phyloP scores from a whole-genome alignment of 116 monocot genomes.

The Thalassia testudinum region DNA sequence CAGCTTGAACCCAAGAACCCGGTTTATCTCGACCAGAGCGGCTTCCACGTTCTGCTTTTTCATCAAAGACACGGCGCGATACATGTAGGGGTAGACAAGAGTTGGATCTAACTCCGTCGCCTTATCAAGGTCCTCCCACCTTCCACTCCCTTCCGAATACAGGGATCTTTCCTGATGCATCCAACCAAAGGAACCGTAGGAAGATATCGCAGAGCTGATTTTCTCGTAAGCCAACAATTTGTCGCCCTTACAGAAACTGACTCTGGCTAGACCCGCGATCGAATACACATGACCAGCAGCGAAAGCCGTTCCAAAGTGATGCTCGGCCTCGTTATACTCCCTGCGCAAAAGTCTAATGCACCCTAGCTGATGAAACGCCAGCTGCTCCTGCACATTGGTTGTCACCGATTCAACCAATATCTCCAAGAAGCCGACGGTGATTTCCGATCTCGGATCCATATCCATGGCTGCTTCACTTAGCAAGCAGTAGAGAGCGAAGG shows the following conservation, averaged over 20 bases:
- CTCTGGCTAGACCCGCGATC: conserved; percentile 38
- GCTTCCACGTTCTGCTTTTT: conserved; percentile 46
- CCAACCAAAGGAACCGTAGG: conserved; percentile 43
- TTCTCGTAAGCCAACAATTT: conserved; percentile 32
- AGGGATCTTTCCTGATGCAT: conserved; percentile 70
- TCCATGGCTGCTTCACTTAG: conserved; percentile 53
- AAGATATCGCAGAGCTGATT: conserved; percentile 40
- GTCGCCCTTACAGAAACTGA: conserved; percentile 32
- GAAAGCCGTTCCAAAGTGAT: conserved; percentile 32
- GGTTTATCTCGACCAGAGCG: conserved; percentile 53
- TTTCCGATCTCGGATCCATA: conserved; percentile 44
- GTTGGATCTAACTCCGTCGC: conserved; percentile 65
- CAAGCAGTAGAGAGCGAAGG: conserved; percentile 55
- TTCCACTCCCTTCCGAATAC: conserved; percentile 37
- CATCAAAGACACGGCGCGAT: conserved; percentile 53
- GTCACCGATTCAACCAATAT: conserved; percentile 41
- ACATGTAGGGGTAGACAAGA: conserved; percentile 72
- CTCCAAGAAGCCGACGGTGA: conserved; percentile 34
- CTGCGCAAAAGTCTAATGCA: conserved; percentile 44
- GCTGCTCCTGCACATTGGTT: conserved; percentile 29
- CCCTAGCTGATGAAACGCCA: conserved; percentile 58
- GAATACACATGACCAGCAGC: conserved; percentile 59
- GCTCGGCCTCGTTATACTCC: conserved; percentile 54
- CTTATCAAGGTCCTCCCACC: conserved; percentile 45
- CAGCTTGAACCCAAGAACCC: conserved; percentile 60